Evolutionary conservation across 805 yeast species (phyloP), one percentile per base, ranked within the genome.

Genomic region (Metahyphopichia silvanorum): DNA sequence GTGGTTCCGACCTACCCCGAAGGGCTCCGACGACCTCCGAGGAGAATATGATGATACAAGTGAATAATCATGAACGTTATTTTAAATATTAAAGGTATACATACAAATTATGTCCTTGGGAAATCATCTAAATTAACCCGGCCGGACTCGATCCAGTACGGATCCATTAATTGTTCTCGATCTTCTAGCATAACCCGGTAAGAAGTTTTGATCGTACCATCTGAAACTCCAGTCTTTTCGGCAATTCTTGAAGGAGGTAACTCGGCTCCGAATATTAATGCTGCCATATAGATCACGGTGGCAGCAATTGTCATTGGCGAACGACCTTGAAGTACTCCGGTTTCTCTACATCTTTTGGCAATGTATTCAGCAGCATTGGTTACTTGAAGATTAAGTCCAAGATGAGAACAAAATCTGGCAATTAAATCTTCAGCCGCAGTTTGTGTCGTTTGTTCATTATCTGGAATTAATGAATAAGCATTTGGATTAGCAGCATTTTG

Each of bases 231-330:
- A 12, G 96, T 77, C 47, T 85, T 85, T 46, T 87, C 96, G 9
- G 95, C 86, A 35, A 93, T 91, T 50, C 78, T 83, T 2, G 82
- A 63, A 1, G 96, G 89, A 3, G 84, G 69, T 22, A 86, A 67
- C 32, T 79, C 83, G 21, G 82, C 80, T 27, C 84, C 84, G 55
- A 89, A 89, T n/a, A 93, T 64, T n/a, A 86, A 66, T 4, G 91
- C 84, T 5, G 96, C 86, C 85, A 93, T 82, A 62, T 91, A 93
- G 30, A 93, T 91, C 4, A 93, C 95, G 1, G 97, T 94, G 6
- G 98, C 98, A 0, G 98, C 97, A 52, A 93, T 87, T 22, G 98
- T 91, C 34, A 89, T 89, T 18, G 98, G 98, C 3, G 96, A 86
- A 46, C 96, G 76, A 49, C 98, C 98, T 12, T 95, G 97, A 51